Evolutionary conservation across 768 basidiomycete species (phyloP).

Genomic region (Naganishia onofrii): DNA sequence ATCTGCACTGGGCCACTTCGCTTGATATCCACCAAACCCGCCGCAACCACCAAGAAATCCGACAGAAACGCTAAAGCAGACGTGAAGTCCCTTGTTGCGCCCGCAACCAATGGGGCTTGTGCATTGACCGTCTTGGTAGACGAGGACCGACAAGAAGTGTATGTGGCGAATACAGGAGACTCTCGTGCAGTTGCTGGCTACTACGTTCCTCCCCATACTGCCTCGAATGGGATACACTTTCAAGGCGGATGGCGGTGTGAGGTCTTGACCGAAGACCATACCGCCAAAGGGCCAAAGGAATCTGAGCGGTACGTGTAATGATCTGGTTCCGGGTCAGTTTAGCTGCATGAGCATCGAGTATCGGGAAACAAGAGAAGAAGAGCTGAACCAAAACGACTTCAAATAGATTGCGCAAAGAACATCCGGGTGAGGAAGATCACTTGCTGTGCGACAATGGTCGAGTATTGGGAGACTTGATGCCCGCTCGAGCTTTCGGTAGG

Average conservation of each 20-base stretch:
- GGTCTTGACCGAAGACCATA: slow-evolving; percentile 91
- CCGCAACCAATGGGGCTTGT: slow-evolving; percentile 59
- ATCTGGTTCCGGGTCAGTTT: too few relatives aligned
- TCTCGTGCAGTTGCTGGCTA: slow-evolving; percentile 94
- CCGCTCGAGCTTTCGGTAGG: slow-evolving; percentile 46
- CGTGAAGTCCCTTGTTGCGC: too few relatives aligned
- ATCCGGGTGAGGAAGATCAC: slow-evolving; percentile 45
- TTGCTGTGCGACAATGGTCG: slow-evolving; percentile 41
- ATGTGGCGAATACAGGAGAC: slow-evolving; percentile 89
- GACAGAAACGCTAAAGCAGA: too few relatives aligned
- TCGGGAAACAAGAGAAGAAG: too few relatives aligned
- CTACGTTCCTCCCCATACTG: slow-evolving; percentile 61
- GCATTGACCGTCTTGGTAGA: slow-evolving; percentile 85
- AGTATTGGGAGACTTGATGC: slow-evolving; percentile 46
- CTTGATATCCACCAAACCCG: too few relatives aligned
- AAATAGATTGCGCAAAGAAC: slow-evolving; percentile 44
- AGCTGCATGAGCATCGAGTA: too few relatives aligned
- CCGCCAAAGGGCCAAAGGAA: slow-evolving; percentile 83
- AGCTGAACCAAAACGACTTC: too few relatives aligned
- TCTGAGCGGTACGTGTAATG: slow-evolving; percentile 83
- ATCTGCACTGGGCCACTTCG: too few relatives aligned
- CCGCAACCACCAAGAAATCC: too few relatives aligned
- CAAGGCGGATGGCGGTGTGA: slow-evolving; percentile 83
- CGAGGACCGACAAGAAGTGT: slow-evolving; percentile 72
- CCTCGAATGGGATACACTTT: slow-evolving; percentile 56